A percentile compares a stretch with the other conserved stretches of the same genome.
Conservation (phyloP, 75 land plant species). For the Cupressus sempervirens region DNA sequence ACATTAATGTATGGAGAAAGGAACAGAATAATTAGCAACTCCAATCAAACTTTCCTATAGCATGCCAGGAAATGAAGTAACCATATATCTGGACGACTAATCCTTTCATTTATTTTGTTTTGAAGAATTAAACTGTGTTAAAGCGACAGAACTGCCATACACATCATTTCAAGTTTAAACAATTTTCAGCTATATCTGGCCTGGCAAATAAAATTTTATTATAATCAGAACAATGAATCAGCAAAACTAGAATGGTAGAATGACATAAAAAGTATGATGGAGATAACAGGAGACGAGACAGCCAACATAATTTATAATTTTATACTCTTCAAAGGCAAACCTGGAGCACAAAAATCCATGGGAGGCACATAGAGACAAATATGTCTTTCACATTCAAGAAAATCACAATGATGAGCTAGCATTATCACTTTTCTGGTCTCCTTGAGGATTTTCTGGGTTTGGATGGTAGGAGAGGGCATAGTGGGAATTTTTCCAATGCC, state of each 20-base stretch:
- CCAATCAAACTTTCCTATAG: background rate
- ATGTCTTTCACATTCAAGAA: too few relatives aligned
- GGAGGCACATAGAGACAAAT: too few relatives aligned
- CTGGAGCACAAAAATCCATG: too few relatives aligned
- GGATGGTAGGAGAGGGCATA: too few relatives aligned
- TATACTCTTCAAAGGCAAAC: too few relatives aligned
- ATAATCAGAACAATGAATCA: background rate
- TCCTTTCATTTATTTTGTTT: background rate
- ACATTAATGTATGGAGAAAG: background rate
- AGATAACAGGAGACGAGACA: too few relatives aligned
- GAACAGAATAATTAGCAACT: background rate
- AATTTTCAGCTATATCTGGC: background rate
- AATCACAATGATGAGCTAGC: too few relatives aligned
- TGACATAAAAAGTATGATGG: too few relatives aligned
- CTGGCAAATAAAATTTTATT: background rate
- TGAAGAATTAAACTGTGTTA: background rate
- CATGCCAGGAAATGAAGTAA: background rate
- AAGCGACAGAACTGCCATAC: background rate
- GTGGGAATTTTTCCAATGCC: too few relatives aligned
- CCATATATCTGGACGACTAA: background rate
- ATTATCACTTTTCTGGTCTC: too few relatives aligned
- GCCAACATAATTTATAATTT: too few relatives aligned
- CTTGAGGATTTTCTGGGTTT: too few relatives aligned
- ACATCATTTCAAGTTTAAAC: background rate
- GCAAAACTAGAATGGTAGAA: background rate